Base-by-base conservation (phyloP, 805 yeast species). In the Schwanniomyces vanrijiae region DNA sequence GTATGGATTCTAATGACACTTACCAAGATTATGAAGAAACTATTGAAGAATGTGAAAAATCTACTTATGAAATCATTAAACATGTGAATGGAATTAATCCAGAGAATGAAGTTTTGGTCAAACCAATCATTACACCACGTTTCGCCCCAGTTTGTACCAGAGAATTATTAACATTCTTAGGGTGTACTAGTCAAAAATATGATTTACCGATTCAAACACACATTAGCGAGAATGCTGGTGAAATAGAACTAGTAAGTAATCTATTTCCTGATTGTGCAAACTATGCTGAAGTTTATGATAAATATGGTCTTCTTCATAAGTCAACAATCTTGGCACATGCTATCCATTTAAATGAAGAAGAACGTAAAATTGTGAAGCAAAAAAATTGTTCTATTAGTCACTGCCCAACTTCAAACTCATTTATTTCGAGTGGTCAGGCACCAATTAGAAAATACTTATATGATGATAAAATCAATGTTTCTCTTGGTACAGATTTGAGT, bases 391-490 rank as follows among this genome's bases (percentile, higher is more conserved):
- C 97, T 10, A 81, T 92, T 14, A 78, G 96, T 4, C 98, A 94
- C 66, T 92, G 99, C 68, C 99, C 99, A 2, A 82, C 90, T 9
- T 88, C 96, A 14, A 92, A 92, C 64, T 82, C 96, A 1, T 82
- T 94, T 14, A 77, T 92, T 47, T 84, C 96, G 0, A 85, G 95
- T 9, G 99, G 99, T 14, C 95, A 90, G 64, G 91, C 96, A 7
- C 85, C 90, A 16, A 81, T 92, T 9, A 78, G 86, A 54, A 53
- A 62, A 47, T 78, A 84, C 75, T 68, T 89, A 37, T 69, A 90
- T 46, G 75, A 84, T 40, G 76, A 77, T 34, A 80, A 78, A 9
- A 76, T 90, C 49, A 86, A 88, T 46, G 95, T 94, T 19, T 81
- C 95, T 7, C 73, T 92, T 43, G 78, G 78, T 14, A 70, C 78